Evolutionary conservation across 768 basidiomycete species (phyloP), one percentile per base, ranked within the genome.

Genomic region (Leccinellum albellum): DNA sequence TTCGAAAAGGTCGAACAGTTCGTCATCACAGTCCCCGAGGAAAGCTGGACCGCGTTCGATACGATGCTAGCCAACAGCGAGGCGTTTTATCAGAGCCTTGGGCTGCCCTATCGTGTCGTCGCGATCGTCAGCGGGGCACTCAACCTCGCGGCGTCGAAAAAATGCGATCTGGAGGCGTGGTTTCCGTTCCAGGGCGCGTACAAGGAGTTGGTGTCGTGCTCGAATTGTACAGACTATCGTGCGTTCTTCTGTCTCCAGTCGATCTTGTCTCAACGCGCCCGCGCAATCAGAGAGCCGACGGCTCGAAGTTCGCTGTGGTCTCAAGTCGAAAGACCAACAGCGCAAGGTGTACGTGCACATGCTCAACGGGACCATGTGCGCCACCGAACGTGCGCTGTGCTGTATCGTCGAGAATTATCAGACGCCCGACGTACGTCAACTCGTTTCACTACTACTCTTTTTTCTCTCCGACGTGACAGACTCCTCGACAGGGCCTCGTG

Each of bases 151-250:
- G 97, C 97, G 23, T 84, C 95, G 51, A 94, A 97, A 78, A 99
- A 99, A 78, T 93, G 88, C 71, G 97, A 99, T 74, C 73, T 99
- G 58, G 97, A 99, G 74, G 97, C 97, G 56, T 99, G 94, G 92
- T 99, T 99, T 82, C 97, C 97, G 2, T 98, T 92, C 83, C 97
- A 98, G 74, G 86, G 86, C 50, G 87, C 80, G 51, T 94, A 95
- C 79, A 99, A 98, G 79, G 97, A 99, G 78, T 78, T 99, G 42
- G 97, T 98, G 35, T 94, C 91, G 63, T 95, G 94, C 72, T 94
- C 92, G 70, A 99, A 99, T 72, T 99, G 97, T 77, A 98, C 96
- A 21, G 97, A 98, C 72, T 98, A 99, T 74, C 97, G 96, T 98
- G 70, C 76, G 92, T 83, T 24, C 13, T 17, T 52, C 13, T 14